Conservation (phyloP, 2,329 filamentous ascomycete genomes). For the Exophiala sp. region DNA sequence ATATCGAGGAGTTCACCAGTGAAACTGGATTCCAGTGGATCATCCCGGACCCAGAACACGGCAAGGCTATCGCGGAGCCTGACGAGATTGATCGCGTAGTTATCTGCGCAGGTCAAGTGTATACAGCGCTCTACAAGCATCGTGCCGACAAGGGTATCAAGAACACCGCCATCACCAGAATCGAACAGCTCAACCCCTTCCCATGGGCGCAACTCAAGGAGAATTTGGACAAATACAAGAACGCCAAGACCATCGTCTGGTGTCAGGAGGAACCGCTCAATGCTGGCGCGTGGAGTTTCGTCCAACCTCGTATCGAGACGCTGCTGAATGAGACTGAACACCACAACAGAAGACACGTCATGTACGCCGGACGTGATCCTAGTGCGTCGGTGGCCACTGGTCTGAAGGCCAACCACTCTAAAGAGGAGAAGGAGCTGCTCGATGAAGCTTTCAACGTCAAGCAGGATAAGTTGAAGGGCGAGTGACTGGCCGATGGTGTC, state of each 20-base stretch:
- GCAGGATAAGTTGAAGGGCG: slow-evolving; percentile 64
- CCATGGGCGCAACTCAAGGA: slow-evolving; percentile 96
- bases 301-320: slow-evolving; percentile 96
- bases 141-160: slow-evolving; percentile 81
- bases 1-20: slow-evolving; percentile 84
- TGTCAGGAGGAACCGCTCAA: slow-evolving; percentile 97
- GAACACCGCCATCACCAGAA: slow-evolving; percentile 87
- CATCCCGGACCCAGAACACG: slow-evolving; percentile 84
- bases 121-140: slow-evolving; percentile 84
- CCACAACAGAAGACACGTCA: slow-evolving; percentile 91
- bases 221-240: slow-evolving; percentile 94
- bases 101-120: slow-evolving; percentile 93
- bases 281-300: slow-evolving; percentile 93
- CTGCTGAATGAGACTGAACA: slow-evolving; percentile 87
- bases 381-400: slow-evolving; percentile 93
- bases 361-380: slow-evolving; percentile 93
- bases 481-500: slow-evolving; percentile 23
- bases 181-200: slow-evolving; percentile 98
- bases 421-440: slow-evolving; percentile 86
- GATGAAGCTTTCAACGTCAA: slow-evolving; percentile 60
- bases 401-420: slow-evolving; percentile 79
- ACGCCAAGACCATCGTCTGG: slow-evolving; percentile 97
- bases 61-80: slow-evolving; percentile 67
- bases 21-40: slow-evolving; percentile 97
- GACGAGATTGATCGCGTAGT: slow-evolving; percentile 93